Percentiles rank a stretch among this genome's conserved stretches.
These are phyloP conservation scores for Thuidium tamariscinum DNA, from an alignment of 225 moss, liverwort and hornwort genomes.

Conservation along the genomic window DNA sequence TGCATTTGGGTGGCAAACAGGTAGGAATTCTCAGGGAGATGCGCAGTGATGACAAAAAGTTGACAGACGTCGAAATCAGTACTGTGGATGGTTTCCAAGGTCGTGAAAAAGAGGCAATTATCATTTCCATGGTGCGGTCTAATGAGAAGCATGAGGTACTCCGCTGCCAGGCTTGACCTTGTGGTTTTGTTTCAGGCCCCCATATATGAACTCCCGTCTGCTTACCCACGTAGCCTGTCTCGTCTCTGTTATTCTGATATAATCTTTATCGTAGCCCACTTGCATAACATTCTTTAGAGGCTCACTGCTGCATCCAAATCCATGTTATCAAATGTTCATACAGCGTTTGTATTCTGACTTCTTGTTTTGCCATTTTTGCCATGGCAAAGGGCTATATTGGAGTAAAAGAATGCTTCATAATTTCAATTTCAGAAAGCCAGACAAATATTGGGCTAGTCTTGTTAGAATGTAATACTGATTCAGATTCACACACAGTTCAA, in stretches of 20 bases:
- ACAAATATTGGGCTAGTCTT: not conserved
- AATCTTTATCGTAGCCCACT: not conserved
- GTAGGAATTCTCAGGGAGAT: constrained; percentile 73
- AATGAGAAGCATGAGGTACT: constrained; percentile 82
- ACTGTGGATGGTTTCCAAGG: constrained; percentile 99
- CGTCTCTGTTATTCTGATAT: not conserved
- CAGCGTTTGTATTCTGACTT: not conserved
- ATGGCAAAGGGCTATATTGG: not conserved
- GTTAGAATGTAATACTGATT: not conserved
- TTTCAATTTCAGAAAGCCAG: not conserved
- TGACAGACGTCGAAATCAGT: constrained; percentile 72
- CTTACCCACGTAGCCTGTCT: not conserved
- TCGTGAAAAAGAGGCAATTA: constrained; percentile 98
- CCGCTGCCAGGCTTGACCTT: not conserved
- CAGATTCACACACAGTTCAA: not conserved
- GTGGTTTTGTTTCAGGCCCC: not conserved
- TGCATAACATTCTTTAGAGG: not conserved
- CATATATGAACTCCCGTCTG: not conserved
- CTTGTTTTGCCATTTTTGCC: not conserved
- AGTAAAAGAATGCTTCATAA: not conserved
- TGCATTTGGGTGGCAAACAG: constrained; percentile 17
- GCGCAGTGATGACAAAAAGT: constrained; percentile 48
- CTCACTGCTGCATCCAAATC: not conserved
- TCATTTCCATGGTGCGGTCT: constrained; percentile 99
- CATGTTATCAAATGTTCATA: not conserved